These are phyloP conservation scores for Juglanconis sp. DNA, from an alignment of 2,329 filamentous ascomycete species.

Conservation along the genomic window DNA sequence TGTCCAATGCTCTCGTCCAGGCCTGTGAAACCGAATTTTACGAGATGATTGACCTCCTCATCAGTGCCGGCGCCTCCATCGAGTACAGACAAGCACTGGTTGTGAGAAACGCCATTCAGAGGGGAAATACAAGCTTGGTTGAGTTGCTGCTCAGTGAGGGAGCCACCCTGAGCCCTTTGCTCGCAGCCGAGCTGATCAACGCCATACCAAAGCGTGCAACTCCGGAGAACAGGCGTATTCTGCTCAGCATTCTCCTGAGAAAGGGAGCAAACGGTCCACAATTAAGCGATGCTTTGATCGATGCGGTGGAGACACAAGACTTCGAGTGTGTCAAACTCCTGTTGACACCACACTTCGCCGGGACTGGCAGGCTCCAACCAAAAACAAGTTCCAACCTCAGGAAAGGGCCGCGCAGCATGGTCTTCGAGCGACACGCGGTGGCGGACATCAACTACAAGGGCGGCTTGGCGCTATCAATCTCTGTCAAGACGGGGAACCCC, in stretches of 20 bases:
- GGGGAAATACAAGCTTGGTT: conserved; percentile 44
- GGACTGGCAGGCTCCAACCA: conserved; percentile 23
- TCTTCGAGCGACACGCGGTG: conserved; percentile 42
- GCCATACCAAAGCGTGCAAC: conserved; percentile 45
- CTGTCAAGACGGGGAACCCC: conserved; percentile 43
- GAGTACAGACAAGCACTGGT: conserved; percentile 51
- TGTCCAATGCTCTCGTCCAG: conserved; percentile 45
- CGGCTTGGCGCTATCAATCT: conserved; percentile 48
- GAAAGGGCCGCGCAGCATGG: conserved; percentile 28
- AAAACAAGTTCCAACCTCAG: conserved; percentile 26
- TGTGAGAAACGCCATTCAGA: conserved; percentile 46
- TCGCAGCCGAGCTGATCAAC: conserved; percentile 49
- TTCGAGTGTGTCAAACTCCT: conserved; percentile 45
- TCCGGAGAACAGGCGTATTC: conserved; percentile 40
- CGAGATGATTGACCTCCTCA: conserved; percentile 53
- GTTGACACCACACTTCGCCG: conserved; percentile 45
- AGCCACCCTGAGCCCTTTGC: conserved; percentile 38
- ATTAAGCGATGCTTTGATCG: conserved; percentile 48
- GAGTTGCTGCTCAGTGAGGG: conserved; percentile 43
- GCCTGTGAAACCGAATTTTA: conserved; percentile 49
- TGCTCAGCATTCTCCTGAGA: conserved; percentile 45
- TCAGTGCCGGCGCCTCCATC: conserved; percentile 51
- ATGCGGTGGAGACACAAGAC: conserved; percentile 48
- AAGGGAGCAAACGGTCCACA: conserved; percentile 47
- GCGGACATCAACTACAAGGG: conserved; percentile 52